Evolutionary conservation across 2,329 filamentous ascomycete species (phyloP), one percentile per base, ranked within the genome.

Genomic region (Fonsecaea pugnacius): DNA sequence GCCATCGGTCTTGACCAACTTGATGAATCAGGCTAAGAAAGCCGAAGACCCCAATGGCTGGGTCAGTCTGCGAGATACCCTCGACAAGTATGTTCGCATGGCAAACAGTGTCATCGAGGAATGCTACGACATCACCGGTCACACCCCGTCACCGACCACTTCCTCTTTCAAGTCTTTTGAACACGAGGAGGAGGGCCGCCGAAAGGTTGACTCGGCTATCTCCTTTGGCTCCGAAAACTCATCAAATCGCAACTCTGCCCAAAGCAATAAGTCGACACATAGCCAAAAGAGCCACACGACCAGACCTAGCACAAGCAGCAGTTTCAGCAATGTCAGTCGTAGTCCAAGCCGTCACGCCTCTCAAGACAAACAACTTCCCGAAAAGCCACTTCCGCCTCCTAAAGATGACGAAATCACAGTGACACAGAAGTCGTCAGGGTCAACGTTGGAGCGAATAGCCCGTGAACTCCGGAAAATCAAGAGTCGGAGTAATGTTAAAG

Each of bases 201-300:
- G 85, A 70, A 88, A 87, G 75, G 83, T 83, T 24, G 87, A 89
- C 72, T 89, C 87, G 2, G 87, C 86, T 21, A 83, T 88, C 64
- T 87, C 85, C 74, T 87, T 88, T 70, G 79, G 78, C 56, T 77
- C 77, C 1, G 69, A 73, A 27, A 74, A 73, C 33, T 73, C 76
- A 33, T 75, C 75, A 9, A 77, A 77, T 32, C 78, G 73, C 66
- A 76, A 75, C 69, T 74, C 71, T 63, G 70, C 58, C 57, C 73
- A 73, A 55, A 73, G 66, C 35, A 59, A 59, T 65, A 76, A 75
- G 69, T 74, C 71, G 61, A 70, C 57, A 55, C 73, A 73, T 12
- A 51, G 43, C 57, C 57, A 59, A 38, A 59, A 48, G 57, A 73
- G 66, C 32, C 73, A 75, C 32, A 70, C 71, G 18, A 71, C 72